Evolutionary conservation across 2,329 filamentous ascomycete genomes (phyloP).

Genomic region (Orbilia brochopaga): DNA sequence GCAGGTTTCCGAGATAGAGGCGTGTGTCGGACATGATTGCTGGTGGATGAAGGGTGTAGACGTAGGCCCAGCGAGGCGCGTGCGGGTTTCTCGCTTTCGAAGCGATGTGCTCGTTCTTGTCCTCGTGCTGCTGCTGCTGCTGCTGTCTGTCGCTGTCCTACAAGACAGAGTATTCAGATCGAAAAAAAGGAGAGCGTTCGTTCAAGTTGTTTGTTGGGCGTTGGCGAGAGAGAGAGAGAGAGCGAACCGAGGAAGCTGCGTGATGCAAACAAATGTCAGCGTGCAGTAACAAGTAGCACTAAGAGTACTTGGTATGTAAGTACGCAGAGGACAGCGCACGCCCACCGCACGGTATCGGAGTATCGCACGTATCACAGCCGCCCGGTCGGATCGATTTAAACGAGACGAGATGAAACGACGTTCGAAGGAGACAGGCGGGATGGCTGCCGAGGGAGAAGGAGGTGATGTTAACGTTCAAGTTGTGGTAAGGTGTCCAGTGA

Average conservation of each 20-base stretch:
- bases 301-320: too few relatives aligned
- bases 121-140: too few relatives aligned
- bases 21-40: conserved; percentile 73
- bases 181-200: too few relatives aligned
- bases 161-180: too few relatives aligned
- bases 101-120: neutral
- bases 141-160: too few relatives aligned
- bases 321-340: too few relatives aligned
- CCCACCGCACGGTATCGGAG: neutral
- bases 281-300: too few relatives aligned
- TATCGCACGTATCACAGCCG: neutral
- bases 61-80: conserved; percentile 16
- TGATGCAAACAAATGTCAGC: too few relatives aligned
- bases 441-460: neutral
- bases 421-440: neutral
- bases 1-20: conserved; percentile 97
- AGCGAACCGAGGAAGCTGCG: too few relatives aligned
- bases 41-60: conserved; percentile 14
- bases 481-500: conserved; percentile 5
- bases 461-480: neutral
- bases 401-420: neutral
- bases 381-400: neutral
- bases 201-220: too few relatives aligned
- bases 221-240: too few relatives aligned
- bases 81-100: neutral